phyloP scores from a whole-genome alignment of 495 filamentous ascomycete species.

The Penicillium lividum region DNA sequence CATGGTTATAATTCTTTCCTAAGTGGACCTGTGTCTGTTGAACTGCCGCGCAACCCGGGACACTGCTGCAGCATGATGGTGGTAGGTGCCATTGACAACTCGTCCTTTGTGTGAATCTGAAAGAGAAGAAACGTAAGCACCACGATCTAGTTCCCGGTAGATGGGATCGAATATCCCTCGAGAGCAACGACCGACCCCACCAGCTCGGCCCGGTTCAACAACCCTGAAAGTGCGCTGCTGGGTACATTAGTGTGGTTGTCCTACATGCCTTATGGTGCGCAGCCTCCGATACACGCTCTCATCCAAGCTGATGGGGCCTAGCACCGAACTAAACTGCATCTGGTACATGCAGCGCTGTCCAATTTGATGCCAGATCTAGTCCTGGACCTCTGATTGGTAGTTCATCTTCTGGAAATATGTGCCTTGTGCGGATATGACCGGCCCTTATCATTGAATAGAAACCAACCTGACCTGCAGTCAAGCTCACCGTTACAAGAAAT shows the following conservation, averaged over 20 bases:
- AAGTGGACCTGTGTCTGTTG: conserved; percentile 6
- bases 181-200: conserved; percentile 1
- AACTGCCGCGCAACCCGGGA: conserved; percentile 13
- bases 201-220: conserved; percentile 23
- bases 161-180: conserved; percentile 1
- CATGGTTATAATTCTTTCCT: not conserved
- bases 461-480: conserved; percentile 12
- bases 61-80: conserved; percentile 16
- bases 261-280: conserved; percentile 2
- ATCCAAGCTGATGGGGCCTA: conserved; percentile 2
- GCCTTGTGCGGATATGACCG: conserved; percentile 19
- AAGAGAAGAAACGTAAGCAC: not conserved
- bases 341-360: conserved; percentile 17
- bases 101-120: conserved; percentile 5
- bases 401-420: conserved; percentile 17
- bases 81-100: conserved; percentile 6
- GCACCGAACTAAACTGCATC: conserved; percentile 7
- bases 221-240: conserved; percentile 16
- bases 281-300: conserved; percentile 9
- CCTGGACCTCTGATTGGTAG: conserved; percentile 15
- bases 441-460: conserved; percentile 13
- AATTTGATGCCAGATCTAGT: conserved; percentile 21
- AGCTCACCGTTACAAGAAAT: conserved; percentile 11
- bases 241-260: conserved; percentile 8
- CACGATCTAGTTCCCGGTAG: not conserved